phyloP scores from a whole-genome alignment of 352 stramenopile genomes.

The Globisporangium canariense region DNA sequence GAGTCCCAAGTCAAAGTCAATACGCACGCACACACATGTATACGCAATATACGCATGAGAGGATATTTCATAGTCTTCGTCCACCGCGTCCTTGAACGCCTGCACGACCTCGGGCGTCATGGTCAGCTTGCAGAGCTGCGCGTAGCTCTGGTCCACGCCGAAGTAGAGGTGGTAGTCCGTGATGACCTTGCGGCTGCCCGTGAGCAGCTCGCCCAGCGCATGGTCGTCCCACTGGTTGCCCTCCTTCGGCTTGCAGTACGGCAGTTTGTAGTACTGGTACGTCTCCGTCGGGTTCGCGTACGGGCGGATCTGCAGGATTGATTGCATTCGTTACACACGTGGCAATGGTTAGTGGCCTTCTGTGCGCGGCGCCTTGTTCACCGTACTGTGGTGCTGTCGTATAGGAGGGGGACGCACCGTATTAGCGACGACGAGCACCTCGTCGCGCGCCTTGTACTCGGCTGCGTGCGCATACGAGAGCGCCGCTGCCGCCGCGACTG shows the following conservation, averaged over 20 bases:
- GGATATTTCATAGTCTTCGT: slow-evolving; percentile 94
- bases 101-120: slow-evolving; percentile 80
- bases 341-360: neutral
- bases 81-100: slow-evolving; percentile 93
- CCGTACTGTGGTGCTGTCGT: neutral
- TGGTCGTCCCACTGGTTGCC: slow-evolving; percentile 86
- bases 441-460: slow-evolving; percentile 53
- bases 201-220: slow-evolving; percentile 93
- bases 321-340: neutral
- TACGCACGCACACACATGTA: slow-evolving; percentile 6
- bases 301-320: slow-evolving; percentile 61
- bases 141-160: slow-evolving; percentile 78
- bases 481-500: slow-evolving; percentile 1
- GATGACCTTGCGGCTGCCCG: slow-evolving; percentile 92
- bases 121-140: slow-evolving; percentile 87
- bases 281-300: slow-evolving; percentile 98
- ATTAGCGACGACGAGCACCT: slow-evolving; percentile 70
- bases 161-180: slow-evolving; percentile 85
- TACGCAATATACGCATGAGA: slow-evolving; percentile 14
- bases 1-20: slow-evolving; percentile 21
- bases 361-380: neutral
- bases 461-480: slow-evolving; percentile 4
- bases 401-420: slow-evolving; percentile 31
- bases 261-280: slow-evolving; percentile 98
- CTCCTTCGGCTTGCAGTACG: slow-evolving; percentile 91